phyloP scores from a whole-genome alignment of 805 yeast species.

The Barnettozyma californica region DNA sequence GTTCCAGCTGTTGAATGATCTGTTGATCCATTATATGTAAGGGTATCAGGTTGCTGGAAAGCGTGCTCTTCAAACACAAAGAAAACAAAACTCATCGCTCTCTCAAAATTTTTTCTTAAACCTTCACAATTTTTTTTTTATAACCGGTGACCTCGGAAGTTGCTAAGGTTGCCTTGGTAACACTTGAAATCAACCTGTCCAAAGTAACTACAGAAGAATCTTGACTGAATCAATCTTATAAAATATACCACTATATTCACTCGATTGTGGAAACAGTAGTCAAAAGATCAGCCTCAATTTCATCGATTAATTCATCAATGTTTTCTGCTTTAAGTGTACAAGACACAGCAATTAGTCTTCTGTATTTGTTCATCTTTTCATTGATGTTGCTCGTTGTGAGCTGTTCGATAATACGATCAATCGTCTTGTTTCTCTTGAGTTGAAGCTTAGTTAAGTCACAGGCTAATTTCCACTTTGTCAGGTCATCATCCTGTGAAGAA shows the following conservation, averaged over 20 bases:
- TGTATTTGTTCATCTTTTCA: slow-evolving; percentile 67
- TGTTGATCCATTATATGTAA: slow-evolving; percentile 43
- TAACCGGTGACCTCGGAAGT: neutral
- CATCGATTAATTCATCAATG: slow-evolving; percentile 76
- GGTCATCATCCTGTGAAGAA: slow-evolving; percentile 2
- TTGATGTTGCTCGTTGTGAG: slow-evolving; percentile 40
- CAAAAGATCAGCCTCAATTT: slow-evolving; percentile 48
- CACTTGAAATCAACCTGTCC: neutral
- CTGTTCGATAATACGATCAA: slow-evolving; percentile 48
- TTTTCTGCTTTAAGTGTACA: slow-evolving; percentile 78
- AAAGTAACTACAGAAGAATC: too few species aligned
- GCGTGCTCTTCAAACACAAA: neutral
- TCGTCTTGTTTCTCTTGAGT: slow-evolving; percentile 38
- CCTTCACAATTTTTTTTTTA: neutral
- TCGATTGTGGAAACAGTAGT: slow-evolving; percentile 14
- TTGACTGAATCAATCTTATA: too few species aligned
- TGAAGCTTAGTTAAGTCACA: slow-evolving; percentile 49
- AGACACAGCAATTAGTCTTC: slow-evolving; percentile 68
- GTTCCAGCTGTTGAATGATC: slow-evolving; percentile 66
- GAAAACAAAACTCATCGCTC: slow-evolving; percentile 1
- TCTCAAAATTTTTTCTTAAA: neutral
- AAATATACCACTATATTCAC: neutral
- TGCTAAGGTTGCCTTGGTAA: neutral
- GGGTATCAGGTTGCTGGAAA: neutral
- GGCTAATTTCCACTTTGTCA: slow-evolving; percentile 24